A percentile compares a stretch with the other conserved stretches of the same genome.
These are phyloP conservation scores for Lachnellula occidentalis DNA, from an alignment of 2,329 filamentous ascomycete species.

Conservation along the genomic window DNA sequence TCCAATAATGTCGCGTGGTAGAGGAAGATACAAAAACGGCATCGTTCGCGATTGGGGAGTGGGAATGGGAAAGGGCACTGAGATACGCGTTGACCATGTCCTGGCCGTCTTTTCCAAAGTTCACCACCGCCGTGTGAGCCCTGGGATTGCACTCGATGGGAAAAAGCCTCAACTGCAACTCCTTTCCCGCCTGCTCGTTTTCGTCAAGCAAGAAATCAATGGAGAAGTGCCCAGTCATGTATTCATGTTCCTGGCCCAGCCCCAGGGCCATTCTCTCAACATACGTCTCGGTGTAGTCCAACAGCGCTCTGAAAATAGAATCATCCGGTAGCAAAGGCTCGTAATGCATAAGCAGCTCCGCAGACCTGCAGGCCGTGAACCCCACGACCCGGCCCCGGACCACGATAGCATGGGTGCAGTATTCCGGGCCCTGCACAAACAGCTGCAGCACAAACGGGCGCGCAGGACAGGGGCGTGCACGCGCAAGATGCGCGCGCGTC, in stretches of 20 bases:
- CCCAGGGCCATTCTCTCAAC: constrained; percentile 38
- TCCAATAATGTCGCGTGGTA: constrained; percentile 51
- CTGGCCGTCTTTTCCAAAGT: constrained; percentile 46
- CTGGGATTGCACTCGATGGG: constrained; percentile 69
- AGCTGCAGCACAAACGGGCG: constrained; percentile 65
- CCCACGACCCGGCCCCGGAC: constrained; percentile 58
- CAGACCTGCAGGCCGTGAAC: constrained; percentile 62
- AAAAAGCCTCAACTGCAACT: constrained; percentile 37
- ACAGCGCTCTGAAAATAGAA: constrained; percentile 52
- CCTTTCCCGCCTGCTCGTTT: constrained; percentile 28
- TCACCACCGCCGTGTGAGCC: constrained; percentile 60
- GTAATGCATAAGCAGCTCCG: constrained; percentile 62
- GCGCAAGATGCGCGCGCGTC: constrained; percentile 49
- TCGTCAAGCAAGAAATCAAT: constrained; percentile 60
- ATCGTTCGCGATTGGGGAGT: neutral
- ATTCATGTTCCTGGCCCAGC: constrained; percentile 20
- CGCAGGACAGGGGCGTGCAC: constrained; percentile 33
- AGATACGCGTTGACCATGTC: constrained; percentile 47
- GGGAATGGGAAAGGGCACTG: constrained; percentile 33
- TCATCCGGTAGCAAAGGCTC: constrained; percentile 49
- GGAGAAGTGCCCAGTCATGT: constrained; percentile 64
- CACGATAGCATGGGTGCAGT: constrained; percentile 65
- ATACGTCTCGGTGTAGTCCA: constrained; percentile 57
- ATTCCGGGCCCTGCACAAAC: constrained; percentile 58
- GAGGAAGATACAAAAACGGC: neutral